These are phyloP conservation scores for Pseudocercospora fijiensis DNA, from an alignment of 2,329 filamentous ascomycete species.

Conservation along the genomic window DNA sequence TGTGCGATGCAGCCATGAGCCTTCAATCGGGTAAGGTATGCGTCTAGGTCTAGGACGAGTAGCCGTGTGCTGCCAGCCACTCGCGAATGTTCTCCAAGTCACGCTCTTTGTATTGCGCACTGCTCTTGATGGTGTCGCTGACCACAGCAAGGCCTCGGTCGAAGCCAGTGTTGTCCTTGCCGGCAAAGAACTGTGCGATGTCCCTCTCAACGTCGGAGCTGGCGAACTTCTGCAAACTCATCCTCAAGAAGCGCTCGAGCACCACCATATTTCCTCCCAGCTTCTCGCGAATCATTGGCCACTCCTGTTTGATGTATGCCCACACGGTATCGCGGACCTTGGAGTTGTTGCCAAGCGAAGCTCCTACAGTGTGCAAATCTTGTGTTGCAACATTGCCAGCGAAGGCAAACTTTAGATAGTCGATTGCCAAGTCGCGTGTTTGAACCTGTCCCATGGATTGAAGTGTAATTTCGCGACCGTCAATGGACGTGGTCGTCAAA, in stretches of 20 bases:
- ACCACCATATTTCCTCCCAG: conserved; percentile 80
- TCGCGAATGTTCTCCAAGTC: conserved; percentile 72
- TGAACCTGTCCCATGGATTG: conserved; percentile 72
- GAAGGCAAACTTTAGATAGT: conserved; percentile 72
- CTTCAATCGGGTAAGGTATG: no score
- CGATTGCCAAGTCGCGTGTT: conserved; percentile 64
- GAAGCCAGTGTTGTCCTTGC: conserved; percentile 82
- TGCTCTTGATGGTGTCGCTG: conserved; percentile 78
- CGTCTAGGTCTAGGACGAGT: conserved; percentile 47
- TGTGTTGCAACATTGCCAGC: conserved; percentile 80
- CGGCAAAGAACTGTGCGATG: conserved; percentile 79
- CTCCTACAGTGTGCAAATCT: conserved; percentile 82
- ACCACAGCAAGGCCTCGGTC: conserved; percentile 83
- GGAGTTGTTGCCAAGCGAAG: conserved; percentile 69
- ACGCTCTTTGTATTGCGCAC: conserved; percentile 77
- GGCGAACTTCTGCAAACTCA: conserved; percentile 75
- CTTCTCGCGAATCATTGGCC: conserved; percentile 68
- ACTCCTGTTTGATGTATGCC: conserved; percentile 82
- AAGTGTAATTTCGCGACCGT: conserved; percentile 85
- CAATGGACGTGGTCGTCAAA: conserved; percentile 75
- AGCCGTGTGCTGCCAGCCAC: conserved; percentile 69
- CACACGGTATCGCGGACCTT: conserved; percentile 73
- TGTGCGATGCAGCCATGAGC: no score
- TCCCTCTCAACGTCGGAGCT: conserved; percentile 68
- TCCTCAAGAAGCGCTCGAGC: conserved; percentile 81